Evolutionary conservation across 257 asterid species (phyloP), one percentile per base, ranked within the genome.

Genomic region (Jacaranda mimosifolia): DNA sequence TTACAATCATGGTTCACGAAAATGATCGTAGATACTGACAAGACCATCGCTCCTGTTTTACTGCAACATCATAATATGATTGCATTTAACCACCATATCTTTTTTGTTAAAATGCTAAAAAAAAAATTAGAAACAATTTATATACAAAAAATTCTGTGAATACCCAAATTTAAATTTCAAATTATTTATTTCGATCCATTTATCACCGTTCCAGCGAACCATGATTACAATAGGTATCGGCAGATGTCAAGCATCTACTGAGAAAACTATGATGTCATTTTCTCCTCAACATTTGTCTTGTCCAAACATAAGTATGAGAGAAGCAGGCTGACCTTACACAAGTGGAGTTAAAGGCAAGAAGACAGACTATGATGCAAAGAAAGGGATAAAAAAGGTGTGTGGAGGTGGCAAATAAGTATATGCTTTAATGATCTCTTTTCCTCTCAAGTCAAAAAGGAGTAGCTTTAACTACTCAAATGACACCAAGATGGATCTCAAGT

Each of bases 291-390:
- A 10, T 68, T 48, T 46, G 59, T 68, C 60, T 17, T 18, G 5
- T 45, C 12, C 38, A 15, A 5, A 18, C 9, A 10, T 39, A 21
- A 59, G 26, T 18, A 48, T 70, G 17, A 26, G 19, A 13, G 40
- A 7, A 35, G 15, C 45, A 70, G 60, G 65, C 76, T 77, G 72
- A 70, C 82, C 67, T 70, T 71, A 78, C 58, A 78, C 40, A 51
- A 75, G 73, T 76, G 81, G 32, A 77, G 81, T 71, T 76, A 76
- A 81, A 81, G 73, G 85, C 75, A 81, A 81, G 72, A 69, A 70
- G 71, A 75, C 77, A 80, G 38, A 63, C 38, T 46, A 49, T 76
- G 81, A 81, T 70, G 79, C 79, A 80, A 59, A 65, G 57, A 57
- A 60, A 66, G 35, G 79, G 58, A 32, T 39, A 26, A 51, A 68